These are phyloP conservation scores for Emmonsia crescens DNA, from an alignment of 2,329 filamentous ascomycete species.

Conservation along the genomic window DNA sequence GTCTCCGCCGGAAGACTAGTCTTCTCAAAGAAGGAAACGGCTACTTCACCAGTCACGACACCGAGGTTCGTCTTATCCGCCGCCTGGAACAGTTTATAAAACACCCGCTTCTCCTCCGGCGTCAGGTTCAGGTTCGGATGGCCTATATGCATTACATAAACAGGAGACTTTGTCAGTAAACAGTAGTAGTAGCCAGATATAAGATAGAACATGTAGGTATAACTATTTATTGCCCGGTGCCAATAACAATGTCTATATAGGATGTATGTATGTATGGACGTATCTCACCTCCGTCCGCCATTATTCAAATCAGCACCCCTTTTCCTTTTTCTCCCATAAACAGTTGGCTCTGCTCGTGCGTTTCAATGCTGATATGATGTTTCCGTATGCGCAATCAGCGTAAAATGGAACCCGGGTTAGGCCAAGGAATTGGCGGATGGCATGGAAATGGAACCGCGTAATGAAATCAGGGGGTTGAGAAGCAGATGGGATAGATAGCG, in stretches of 20 bases:
- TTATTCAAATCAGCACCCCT: not conserved
- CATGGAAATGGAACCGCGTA: not conserved
- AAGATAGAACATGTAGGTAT: not conserved
- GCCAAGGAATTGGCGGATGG: not conserved
- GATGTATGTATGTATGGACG: not conserved
- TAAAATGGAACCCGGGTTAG: not conserved
- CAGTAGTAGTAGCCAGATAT: not conserved
- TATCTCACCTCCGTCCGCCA: slow-evolving; percentile 3
- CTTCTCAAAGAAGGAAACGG: slow-evolving; percentile 96
- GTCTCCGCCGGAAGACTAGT: slow-evolving; percentile 77
- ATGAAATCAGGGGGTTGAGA: not conserved
- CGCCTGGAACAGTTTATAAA: slow-evolving; percentile 83
- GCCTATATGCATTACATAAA: slow-evolving; percentile 14
- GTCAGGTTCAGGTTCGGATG: slow-evolving; percentile 70
- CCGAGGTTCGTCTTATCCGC: slow-evolving; percentile 86
- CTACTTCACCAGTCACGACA: slow-evolving; percentile 89
- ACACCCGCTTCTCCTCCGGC: slow-evolving; percentile 84
- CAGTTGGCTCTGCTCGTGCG: not conserved
- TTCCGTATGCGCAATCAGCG: not conserved
- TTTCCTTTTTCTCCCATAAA: not conserved
- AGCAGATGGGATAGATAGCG: not conserved
- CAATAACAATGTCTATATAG: not conserved
- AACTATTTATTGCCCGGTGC: not conserved
- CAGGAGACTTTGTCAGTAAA: not conserved
- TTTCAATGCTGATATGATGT: not conserved